Evolutionary conservation across 2,329 filamentous ascomycete genomes (phyloP), one percentile per base, ranked within the genome.

Genomic region (Didymella sp.): DNA sequence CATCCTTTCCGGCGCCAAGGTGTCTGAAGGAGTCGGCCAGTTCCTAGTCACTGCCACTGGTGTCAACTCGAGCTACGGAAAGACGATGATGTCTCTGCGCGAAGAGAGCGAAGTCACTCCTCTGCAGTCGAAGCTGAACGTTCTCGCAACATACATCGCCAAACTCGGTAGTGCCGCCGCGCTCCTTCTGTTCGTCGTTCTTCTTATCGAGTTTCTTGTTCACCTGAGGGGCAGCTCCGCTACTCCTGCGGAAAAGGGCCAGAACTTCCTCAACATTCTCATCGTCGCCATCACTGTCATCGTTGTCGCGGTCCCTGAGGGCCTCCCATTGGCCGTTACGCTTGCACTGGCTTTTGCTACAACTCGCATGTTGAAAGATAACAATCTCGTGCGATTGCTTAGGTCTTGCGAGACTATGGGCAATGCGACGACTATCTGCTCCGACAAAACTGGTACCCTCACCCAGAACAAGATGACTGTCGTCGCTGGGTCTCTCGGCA

Each of bases 121-220:
- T 3, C 76, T 94, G 7, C 91, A 94, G 73, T 87, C 84, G 2
- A 93, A 92, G 74, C 80, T 94, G 56, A 92, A 92, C 63, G 81
- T 87, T 4, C 80, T 94, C 17, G 91, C 90, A 6, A 90, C 91
- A 67, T 89, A 92, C 68, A 92, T 94, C 66, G 88, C 88, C n/a
- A 90, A 90, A 70, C 81, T 90, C 38, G 88, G 88, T 76, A 91
- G 91, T 73, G 87, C 85, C 58, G 91, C 92, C 45, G 91, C 89
- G 62, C 80, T 95, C 13, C 76, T 93, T 9, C 81, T 96, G 43
- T 96, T 97, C 77, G 82, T 94, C 43, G 89, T 96, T 42, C 82
- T 96, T 13, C 86, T 96, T 69, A 93, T 96, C 78, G 85, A 92
- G 68, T 97, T 96, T 72, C 80, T 95, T 9, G 91, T 87, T 44